A percentile compares a stretch with the other conserved stretches of the same genome.
phyloP scores from a whole-genome alignment of 768 basidiomycete species.

The Auricularia sp. region DNA sequence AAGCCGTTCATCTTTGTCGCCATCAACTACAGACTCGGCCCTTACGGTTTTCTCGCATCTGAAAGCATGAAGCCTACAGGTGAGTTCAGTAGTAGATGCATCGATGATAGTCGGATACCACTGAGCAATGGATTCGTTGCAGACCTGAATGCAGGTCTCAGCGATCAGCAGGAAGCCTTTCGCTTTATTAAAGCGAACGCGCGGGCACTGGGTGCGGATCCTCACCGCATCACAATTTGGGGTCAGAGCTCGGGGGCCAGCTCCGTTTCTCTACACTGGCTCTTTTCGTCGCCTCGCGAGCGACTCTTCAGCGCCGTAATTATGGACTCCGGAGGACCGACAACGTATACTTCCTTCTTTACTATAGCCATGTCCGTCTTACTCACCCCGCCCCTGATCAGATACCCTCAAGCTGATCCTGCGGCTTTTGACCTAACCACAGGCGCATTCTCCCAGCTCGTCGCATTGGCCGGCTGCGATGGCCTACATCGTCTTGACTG shows the following conservation, averaged over 20 bases:
- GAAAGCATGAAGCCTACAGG: slow-evolving; percentile 28
- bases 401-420: too few relatives aligned
- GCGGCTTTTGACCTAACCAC: too few relatives aligned
- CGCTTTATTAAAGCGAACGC: slow-evolving; percentile 24
- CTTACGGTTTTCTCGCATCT: slow-evolving; percentile 39
- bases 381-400: slow-evolving; percentile 23
- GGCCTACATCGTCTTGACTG: slow-evolving; percentile 23
- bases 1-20: slow-evolving; percentile 41
- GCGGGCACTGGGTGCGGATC: slow-evolving; percentile 21
- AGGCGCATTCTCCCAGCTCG: too few relatives aligned
- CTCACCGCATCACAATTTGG: slow-evolving; percentile 36
- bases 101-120: too few relatives aligned
- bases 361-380: too few relatives aligned
- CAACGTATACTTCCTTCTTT: slow-evolving; percentile 10
- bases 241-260: slow-evolving; percentile 51
- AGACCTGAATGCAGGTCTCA: slow-evolving; percentile 37
- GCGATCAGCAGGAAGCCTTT: slow-evolving; percentile 29
- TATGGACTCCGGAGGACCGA: slow-evolving; percentile 31
- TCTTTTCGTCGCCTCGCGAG: slow-evolving; percentile 15
- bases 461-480: too few relatives aligned
- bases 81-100: neutral
- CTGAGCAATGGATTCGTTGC: neutral
- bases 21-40: slow-evolving; percentile 41
- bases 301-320: slow-evolving; percentile 22
- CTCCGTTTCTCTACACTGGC: slow-evolving; percentile 30